Percentiles rank a stretch among this genome's conserved stretches.
Conservation (phyloP, 2,329 filamentous ascomycete genomes). For the Botrytis porri region DNA sequence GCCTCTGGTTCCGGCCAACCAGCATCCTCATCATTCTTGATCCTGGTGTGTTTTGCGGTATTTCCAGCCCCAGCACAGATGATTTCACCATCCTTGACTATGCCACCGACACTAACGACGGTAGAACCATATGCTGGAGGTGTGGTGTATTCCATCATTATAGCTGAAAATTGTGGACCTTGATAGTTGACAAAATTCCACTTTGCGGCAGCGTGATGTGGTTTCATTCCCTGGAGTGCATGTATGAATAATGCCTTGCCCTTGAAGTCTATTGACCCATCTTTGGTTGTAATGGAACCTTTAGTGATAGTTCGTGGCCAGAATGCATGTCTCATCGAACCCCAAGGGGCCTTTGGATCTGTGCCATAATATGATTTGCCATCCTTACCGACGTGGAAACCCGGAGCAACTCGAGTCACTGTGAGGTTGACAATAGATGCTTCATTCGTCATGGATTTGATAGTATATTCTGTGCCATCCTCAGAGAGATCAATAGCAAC, state of each 20-base stretch:
- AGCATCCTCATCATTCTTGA: constrained; percentile 70
- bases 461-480: constrained; percentile 76
- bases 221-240: constrained; percentile 97
- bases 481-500: constrained; percentile 82
- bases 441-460: constrained; percentile 86
- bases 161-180: constrained; percentile 76
- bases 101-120: constrained; percentile 75
- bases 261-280: constrained; percentile 77
- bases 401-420: constrained; percentile 71
- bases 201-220: constrained; percentile 84
- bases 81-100: constrained; percentile 78
- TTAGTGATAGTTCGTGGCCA: constrained; percentile 85
- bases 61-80: constrained; percentile 67
- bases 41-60: constrained; percentile 65
- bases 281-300: constrained; percentile 79
- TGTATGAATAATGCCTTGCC: constrained; percentile 78
- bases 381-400: constrained; percentile 80
- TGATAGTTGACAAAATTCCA: constrained; percentile 98
- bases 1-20: constrained; percentile 85
- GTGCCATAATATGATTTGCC: constrained; percentile 85
- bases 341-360: constrained; percentile 84
- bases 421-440: constrained; percentile 82
- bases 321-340: constrained; percentile 85
- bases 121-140: constrained; percentile 90
- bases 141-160: constrained; percentile 95